Evolutionary conservation across 1,139 yeast species (phyloP).

Genomic region (Neolecta irregularis): DNA sequence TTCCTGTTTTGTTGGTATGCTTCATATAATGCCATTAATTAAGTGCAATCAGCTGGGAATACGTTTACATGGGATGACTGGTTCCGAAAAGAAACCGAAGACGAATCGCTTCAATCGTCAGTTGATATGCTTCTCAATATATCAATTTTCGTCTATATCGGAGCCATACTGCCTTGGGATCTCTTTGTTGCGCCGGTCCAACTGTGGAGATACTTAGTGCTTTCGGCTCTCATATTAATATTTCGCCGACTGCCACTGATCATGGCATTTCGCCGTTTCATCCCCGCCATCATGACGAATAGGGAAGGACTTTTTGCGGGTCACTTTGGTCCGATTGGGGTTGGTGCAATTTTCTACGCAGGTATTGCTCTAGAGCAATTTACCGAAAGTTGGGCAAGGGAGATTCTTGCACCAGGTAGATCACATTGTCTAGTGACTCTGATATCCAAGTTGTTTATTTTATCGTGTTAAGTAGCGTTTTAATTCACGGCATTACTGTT

Average conservation of each 20-base stretch:
- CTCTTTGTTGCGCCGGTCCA: too few relatives aligned
- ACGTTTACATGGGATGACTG: constrained; percentile 25
- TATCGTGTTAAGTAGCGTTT: constrained; percentile 19
- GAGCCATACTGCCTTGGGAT: constrained; percentile 27
- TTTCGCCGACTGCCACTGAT: constrained; percentile 27
- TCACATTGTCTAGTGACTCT: constrained; percentile 14
- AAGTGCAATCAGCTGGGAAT: constrained; percentile 23
- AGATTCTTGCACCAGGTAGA: too few relatives aligned
- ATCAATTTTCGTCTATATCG: constrained; percentile 26
- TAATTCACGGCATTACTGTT: constrained; percentile 23
- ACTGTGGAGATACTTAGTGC: constrained; percentile 25
- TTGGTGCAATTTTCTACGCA: constrained; percentile 27
- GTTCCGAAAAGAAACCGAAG: constrained; percentile 22
- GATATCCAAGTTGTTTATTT: constrained; percentile 21
- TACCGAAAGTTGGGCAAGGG: constrained; percentile 9
- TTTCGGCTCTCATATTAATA: constrained; percentile 22
- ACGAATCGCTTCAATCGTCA: constrained; percentile 22
- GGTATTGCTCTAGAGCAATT: constrained; percentile 18
- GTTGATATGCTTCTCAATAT: constrained; percentile 25
- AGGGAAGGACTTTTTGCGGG: constrained; percentile 30
- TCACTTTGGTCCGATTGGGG: constrained; percentile 33
- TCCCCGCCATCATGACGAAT: constrained; percentile 27
- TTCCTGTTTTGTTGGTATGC: constrained; percentile 24
- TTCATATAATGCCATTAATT: too few relatives aligned
- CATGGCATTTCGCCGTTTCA: constrained; percentile 23